Percentiles rank a stretch among this genome's conserved stretches.
Evolutionary conservation across 805 yeast genomes (phyloP).

Genomic region (Monosporozyma solicola): DNA sequence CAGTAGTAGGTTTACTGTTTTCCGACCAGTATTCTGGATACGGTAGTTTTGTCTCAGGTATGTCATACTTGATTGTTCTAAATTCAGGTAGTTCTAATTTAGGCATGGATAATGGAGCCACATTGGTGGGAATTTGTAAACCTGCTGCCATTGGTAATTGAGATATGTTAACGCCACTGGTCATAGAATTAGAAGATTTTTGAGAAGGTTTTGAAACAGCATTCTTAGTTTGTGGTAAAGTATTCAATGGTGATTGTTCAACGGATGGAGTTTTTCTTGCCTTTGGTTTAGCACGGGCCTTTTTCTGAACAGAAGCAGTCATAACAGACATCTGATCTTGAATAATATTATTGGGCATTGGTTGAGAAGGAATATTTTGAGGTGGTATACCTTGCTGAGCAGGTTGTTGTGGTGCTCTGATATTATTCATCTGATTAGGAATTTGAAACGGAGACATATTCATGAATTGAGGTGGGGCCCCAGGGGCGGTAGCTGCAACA

Average conservation of each 20-base stretch:
- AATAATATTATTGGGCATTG: background rate
- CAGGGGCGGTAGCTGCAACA: background rate
- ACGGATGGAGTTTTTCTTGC: background rate
- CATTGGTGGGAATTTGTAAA: conserved; percentile 12
- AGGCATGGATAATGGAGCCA: conserved; percentile 18
- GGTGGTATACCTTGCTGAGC: background rate
- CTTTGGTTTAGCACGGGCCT: background rate
- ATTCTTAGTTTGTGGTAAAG: background rate
- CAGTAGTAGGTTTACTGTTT: conserved; percentile 35
- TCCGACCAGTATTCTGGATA: conserved; percentile 47
- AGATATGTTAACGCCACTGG: background rate
- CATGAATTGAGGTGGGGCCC: background rate
- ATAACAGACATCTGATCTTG: conserved; percentile 1
- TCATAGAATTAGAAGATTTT: background rate
- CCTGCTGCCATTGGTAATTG: background rate
- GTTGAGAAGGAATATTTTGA: background rate
- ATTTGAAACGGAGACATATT: conserved; percentile 1
- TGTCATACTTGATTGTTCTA: conserved; percentile 27
- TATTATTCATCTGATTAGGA: background rate
- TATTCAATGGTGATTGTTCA: background rate
- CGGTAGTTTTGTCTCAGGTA: conserved; percentile 31
- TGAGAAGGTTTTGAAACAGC: background rate
- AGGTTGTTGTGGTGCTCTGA: background rate
- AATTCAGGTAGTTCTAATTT: conserved; percentile 21
- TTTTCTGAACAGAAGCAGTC: background rate